phyloP scores from a whole-genome alignment of 345 rosid genomes.

The Lenwebbia sp. region DNA sequence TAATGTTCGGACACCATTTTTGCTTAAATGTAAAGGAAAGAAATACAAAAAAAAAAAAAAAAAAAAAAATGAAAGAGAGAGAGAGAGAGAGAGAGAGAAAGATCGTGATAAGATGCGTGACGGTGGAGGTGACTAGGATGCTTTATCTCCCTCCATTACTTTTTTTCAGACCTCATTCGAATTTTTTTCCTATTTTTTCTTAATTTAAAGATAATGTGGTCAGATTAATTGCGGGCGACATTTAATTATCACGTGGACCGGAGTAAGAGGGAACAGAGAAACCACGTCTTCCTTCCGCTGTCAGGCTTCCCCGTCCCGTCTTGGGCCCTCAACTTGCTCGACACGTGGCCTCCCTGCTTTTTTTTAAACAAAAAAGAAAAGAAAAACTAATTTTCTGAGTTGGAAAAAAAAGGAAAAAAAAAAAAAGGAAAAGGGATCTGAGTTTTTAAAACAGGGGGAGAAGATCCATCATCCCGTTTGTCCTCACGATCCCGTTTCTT shows the following conservation, averaged over 20 bases:
- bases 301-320: neutral
- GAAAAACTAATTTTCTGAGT: too few species aligned
- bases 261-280: neutral
- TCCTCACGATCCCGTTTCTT: neutral
- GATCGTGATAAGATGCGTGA: conserved; percentile 1
- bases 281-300: neutral
- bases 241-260: conserved; percentile 4
- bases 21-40: neutral
- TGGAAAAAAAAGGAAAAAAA: neutral
- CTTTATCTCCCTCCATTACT: neutral
- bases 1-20: neutral
- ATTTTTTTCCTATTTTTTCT: neutral
- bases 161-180: neutral
- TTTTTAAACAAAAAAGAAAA: neutral
- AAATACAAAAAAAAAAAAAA: neutral
- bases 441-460: neutral
- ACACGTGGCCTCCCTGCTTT: neutral
- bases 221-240: neutral
- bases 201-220: neutral
- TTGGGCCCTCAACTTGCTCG: neutral
- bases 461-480: neutral
- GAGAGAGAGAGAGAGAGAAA: neutral
- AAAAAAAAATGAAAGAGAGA: too few species aligned
- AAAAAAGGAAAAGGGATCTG: neutral
- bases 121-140: neutral